Evolutionary conservation across 2,329 filamentous ascomycete species (phyloP), one percentile per base, ranked within the genome.

Genomic region (Cladosporium velox): DNA sequence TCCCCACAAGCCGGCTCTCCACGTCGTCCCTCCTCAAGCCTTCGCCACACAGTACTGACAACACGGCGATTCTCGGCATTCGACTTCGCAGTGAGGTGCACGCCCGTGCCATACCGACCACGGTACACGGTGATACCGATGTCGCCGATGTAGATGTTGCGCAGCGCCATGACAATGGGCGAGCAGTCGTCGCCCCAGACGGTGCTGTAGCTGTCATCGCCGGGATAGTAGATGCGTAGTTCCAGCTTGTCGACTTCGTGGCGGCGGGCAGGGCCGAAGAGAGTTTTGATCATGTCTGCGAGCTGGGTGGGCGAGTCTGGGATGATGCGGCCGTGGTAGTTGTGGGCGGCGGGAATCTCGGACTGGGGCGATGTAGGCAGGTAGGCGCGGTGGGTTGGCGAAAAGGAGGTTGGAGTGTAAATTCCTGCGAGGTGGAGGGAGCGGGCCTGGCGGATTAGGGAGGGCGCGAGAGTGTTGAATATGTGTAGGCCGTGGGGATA

Each of bases 401-500:
- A 67, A 67, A 66, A 73, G 21, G 62, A 59, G 11, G 60, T 66
- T 24, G 72, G 68, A 10, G 67, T 70, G 68, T 79, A 81, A 62
- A 75, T 73, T 35, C 80, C 80, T 14, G 77, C 77, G 12, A 82
- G 73, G 67, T 80, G 78, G 12, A 82, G 71, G 65, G 74, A 77
- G 41, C 74, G 74, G 15, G 77, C 77, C 61, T 79, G 79, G n/a
- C 72, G 73, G 11, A 81, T 71, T 10, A 82, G 74, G 41, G 75
- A 74, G 4, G 79, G 79, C 51, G 78, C 78, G 15, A 75, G 66
- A 32, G 69, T 74, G 66, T 77, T 77, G 74, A 80, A 55, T 64
- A 79, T 66, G 70, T 81, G 60, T 69, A 83, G 70, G 59, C 80
- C 77, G 58, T 79, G 69, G 0, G 80, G 78, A 68, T 81, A 79